phyloP scores from a whole-genome alignment of 2,329 filamentous ascomycete genomes.

The Phyllosticta capitalensis region DNA sequence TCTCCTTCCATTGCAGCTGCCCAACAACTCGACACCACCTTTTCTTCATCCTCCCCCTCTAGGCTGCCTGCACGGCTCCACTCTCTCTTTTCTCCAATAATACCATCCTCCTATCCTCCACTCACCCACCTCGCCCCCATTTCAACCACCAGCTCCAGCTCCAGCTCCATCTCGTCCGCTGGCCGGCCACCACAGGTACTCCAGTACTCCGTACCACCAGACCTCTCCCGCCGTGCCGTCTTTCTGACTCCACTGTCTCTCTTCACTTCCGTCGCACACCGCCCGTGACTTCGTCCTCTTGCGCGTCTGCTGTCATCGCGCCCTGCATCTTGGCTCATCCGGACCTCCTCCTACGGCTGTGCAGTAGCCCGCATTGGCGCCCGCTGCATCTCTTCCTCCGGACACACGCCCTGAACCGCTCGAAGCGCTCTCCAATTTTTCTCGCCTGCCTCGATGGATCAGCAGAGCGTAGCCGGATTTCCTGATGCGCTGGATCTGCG shows the following conservation, averaged over 20 bases:
- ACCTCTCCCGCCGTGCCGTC: neutral
- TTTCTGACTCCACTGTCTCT: too few relatives aligned
- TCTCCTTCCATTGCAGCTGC: neutral
- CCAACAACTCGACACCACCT: too few relatives aligned
- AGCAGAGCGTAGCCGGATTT: conserved; percentile 5
- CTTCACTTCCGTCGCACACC: neutral
- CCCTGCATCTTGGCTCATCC: neutral
- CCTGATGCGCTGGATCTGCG: conserved; percentile 10
- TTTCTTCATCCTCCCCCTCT: too few relatives aligned
- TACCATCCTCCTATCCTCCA: too few relatives aligned
- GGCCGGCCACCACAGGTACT: too few relatives aligned
- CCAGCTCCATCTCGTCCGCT: neutral
- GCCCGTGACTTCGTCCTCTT: neutral
- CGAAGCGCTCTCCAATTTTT: conserved; percentile 6
- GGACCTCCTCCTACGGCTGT: neutral
- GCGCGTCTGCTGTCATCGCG: neutral
- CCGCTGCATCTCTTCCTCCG: neutral
- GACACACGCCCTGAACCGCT: neutral
- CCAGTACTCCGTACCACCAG: neutral
- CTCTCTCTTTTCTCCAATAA: neutral
- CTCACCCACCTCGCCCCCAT: neutral
- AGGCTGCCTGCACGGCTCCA: too few relatives aligned
- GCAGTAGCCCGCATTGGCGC: neutral
- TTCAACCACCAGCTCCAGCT: neutral
- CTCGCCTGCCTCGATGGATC: conserved; percentile 1